Conservation (phyloP, 495 filamentous ascomycete species). For the Xylaria curta region DNA sequence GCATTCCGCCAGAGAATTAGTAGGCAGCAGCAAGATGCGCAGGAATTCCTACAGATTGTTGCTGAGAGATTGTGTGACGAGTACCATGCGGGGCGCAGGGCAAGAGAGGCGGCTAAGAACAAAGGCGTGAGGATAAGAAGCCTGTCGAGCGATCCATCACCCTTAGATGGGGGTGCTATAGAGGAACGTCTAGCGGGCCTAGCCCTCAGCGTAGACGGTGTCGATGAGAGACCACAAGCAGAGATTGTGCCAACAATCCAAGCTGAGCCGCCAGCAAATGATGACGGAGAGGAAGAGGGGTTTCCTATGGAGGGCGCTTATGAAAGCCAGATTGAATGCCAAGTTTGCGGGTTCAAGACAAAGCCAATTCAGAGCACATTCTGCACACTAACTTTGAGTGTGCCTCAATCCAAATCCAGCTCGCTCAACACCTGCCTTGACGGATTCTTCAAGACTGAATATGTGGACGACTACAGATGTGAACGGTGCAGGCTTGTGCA, state of each 20-base stretch:
- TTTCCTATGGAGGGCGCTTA: constrained; percentile 87
- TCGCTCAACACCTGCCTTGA: constrained; percentile 76
- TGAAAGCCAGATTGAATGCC: constrained; percentile 92
- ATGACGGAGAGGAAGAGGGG: constrained; percentile 61
- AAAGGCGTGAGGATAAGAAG: constrained; percentile 11
- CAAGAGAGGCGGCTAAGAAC: constrained; percentile 57
- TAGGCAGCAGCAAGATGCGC: constrained; percentile 96
- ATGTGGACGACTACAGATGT: constrained; percentile 96
- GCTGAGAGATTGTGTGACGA: constrained; percentile 92
- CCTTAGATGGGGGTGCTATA: constrained; percentile 33
- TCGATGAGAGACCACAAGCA: constrained; percentile 21
- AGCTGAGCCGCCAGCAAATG: constrained; percentile 30
- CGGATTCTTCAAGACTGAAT: constrained; percentile 89
- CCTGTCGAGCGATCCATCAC: constrained; percentile 15
- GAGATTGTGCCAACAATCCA: constrained; percentile 27
- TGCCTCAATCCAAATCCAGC: constrained; percentile 70
- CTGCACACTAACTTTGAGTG: constrained; percentile 89
- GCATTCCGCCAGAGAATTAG: constrained; percentile 90
- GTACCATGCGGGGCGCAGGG: constrained; percentile 82
- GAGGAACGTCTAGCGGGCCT: constrained; percentile 35
- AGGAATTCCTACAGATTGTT: constrained; percentile 95
- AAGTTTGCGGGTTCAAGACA: constrained; percentile 86
- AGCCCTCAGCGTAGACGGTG: constrained; percentile 25
- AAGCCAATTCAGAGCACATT: constrained; percentile 83
- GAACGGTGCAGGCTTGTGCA: constrained; percentile 89